Evolutionary conservation across 208 protist species (phyloP), one percentile per base, ranked within the genome.

Genomic region (Trichomonas gallinae): DNA sequence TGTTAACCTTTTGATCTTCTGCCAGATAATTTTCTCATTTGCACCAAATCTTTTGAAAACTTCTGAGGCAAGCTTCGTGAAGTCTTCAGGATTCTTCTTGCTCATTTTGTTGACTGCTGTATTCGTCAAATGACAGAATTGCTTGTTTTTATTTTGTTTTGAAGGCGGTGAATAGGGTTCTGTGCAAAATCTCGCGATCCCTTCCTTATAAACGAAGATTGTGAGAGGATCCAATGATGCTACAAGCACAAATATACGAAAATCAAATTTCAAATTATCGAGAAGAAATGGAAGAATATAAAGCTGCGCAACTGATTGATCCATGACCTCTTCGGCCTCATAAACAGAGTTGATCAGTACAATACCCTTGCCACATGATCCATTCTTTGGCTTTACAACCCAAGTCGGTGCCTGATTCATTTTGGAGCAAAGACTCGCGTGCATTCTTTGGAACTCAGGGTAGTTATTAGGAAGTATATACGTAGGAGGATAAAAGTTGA

Each of bases 191-290:
- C 96, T 87, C 10, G 96, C 96, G 13, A 97, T 81, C 11, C 96
- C 96, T 40, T 97, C 96, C 6, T 87, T n/a, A 82, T 97, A 97
- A 6, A 97, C 13, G 63, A 96, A 97, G 11, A 96, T 42, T 23
- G 96, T 96, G 23, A 97, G 96, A 38, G 97, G 97, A 11, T 81
- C 45, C 13, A 97, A 4, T 26, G 42, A 58, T 0, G 96, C 96
- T n/a, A 97, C 72, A 11, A 97, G 42, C 13, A 97, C 97, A 58
- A 97, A 97, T 15, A 97, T 45, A 0, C 97, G 63, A 58, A 97
- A 91, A 83, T 97, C 97, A 17, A 97, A 97, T 96, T 97, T 97
- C 83, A 40, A 40, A 13, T 97, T 96, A 83, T 97, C 63, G 44
- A 97, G 44, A 11, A 97, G 42, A 26, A 97, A 96, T n/a, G 97